Evolutionary conservation across 169 alveolate genomes (phyloP).

Genomic region (Plasmodium coatneyi): DNA sequence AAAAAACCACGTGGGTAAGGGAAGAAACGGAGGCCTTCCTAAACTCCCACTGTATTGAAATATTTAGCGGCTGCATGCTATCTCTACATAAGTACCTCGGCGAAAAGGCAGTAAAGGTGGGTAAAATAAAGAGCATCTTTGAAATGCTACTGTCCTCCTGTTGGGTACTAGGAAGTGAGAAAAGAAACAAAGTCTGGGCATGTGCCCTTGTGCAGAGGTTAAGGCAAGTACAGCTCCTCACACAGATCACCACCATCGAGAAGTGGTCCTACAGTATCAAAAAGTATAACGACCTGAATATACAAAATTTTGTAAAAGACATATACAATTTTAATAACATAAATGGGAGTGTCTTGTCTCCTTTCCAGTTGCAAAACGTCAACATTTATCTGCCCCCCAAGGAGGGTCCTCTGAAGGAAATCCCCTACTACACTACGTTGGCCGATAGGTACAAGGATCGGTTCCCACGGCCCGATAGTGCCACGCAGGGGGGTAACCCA

Average conservation of each 20-base stretch:
- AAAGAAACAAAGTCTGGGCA: conserved; percentile 60
- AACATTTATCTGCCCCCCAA: conserved; percentile 46
- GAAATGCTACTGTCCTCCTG: conserved; percentile 56
- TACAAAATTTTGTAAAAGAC: conserved; percentile 53
- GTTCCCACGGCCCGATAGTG: not conserved
- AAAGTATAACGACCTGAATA: conserved; percentile 56
- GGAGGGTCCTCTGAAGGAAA: not conserved
- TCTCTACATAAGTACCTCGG: conserved; percentile 36
- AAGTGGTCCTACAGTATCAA: conserved; percentile 57
- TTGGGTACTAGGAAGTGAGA: conserved; percentile 68
- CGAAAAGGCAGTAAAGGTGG: conserved; percentile 33
- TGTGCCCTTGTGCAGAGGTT: conserved; percentile 62
- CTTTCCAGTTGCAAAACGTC: conserved; percentile 46
- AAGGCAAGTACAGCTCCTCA: conserved; percentile 57
- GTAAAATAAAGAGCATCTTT: conserved; percentile 36
- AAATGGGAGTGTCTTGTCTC: conserved; percentile 60
- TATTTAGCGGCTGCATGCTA: conserved; percentile 63
- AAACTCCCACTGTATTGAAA: conserved; percentile 47
- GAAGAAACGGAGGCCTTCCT: conserved; percentile 69
- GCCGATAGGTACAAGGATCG: conserved; percentile 34
- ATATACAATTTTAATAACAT: conserved; percentile 54
- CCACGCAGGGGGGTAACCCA: not conserved
- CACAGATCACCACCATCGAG: conserved; percentile 61
- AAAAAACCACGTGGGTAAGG: conserved; percentile 40
- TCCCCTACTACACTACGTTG: conserved; percentile 41